phyloP scores from a whole-genome alignment of 2,329 filamentous ascomycete genomes.

The Magnaporthiopsis poae region DNA sequence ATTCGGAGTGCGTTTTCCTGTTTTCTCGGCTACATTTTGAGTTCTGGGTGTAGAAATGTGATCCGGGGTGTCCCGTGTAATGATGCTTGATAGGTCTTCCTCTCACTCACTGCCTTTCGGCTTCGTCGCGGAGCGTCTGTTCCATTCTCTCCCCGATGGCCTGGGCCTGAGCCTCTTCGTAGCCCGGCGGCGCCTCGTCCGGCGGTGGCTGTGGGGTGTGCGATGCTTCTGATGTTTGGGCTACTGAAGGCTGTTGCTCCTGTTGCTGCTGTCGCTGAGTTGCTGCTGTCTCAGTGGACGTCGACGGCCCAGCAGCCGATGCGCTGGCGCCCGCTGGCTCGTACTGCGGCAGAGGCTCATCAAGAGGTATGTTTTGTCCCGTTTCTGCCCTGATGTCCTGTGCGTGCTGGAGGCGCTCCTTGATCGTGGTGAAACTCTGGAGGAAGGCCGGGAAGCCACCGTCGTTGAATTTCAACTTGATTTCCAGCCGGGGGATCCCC shows the following conservation, averaged over 20 bases:
- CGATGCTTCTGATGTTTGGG: neutral
- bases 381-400: conserved; percentile 64
- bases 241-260: conserved; percentile 13
- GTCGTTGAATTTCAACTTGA: conserved; percentile 85
- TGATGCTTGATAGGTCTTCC: neutral
- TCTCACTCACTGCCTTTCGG: conserved; percentile 45
- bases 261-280: conserved; percentile 17
- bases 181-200: conserved; percentile 76
- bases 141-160: conserved; percentile 50
- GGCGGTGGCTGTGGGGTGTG: conserved; percentile 33
- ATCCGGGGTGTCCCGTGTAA: neutral
- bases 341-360: conserved; percentile 84
- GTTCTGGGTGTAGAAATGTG: neutral
- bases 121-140: conserved; percentile 63
- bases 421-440: conserved; percentile 69
- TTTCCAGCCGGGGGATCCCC: conserved; percentile 60
- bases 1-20: neutral
- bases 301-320: conserved; percentile 11
- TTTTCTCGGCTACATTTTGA: neutral
- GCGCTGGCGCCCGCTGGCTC: conserved; percentile 34
- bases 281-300: conserved; percentile 18
- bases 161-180: conserved; percentile 80
- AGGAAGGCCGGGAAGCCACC: conserved; percentile 92
- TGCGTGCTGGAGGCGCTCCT: conserved; percentile 72
- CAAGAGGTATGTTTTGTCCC: conserved; percentile 53